Base-by-base conservation (phyloP, 2,329 filamentous ascomycete genomes). In the Ophiocordyceps sinensis region DNA sequence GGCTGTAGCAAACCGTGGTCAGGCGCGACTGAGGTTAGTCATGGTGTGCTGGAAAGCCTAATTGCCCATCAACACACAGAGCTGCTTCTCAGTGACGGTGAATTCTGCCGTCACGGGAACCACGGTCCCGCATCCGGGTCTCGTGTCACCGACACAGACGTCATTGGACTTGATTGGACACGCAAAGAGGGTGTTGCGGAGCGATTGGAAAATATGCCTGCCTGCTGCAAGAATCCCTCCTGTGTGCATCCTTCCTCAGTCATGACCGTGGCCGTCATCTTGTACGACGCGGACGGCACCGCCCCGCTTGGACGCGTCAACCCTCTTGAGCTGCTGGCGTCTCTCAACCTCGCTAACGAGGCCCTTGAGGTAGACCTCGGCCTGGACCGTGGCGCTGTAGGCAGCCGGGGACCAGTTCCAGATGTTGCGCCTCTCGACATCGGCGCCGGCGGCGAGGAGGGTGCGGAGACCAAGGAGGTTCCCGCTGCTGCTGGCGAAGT, bases 371-470 rank as follows among this genome's bases (percentile, higher is more conserved):
- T 93, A 91, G 1, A 87, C 82, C 60, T 93, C 85, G 2, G 85
- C 84, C 55, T 86, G 81, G 8, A 86, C 79, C 0, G 83, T 89
- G 13, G 83, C 77, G 46, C 79, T 85, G 58, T 94, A 94, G 15
- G 80, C 77, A n/a, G 87, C 71, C 0, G 87, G 82, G 1, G 79
- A 87, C 84, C 86, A 93, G 54, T 76, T 80, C 67, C 80, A 85
- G 2, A 77, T 65, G 54, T 94, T 94, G 49, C 71, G 70, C 42
- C 75, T 75, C 41, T 81, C 70, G 0, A 83, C 75, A 49, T 87
- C 80, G 0, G 86, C 85, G 11, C 86, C 86, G 1, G 83, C 84
- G 3, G 82, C 78, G 12, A 94, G 68, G 41, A 94, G 66, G 30
- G 86, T 82, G 36, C 86, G 70, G 41, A 93, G 63, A 1, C 85